These are phyloP conservation scores for Globisporangium lucens DNA, from an alignment of 352 stramenopile genomes.

Conservation along the genomic window DNA sequence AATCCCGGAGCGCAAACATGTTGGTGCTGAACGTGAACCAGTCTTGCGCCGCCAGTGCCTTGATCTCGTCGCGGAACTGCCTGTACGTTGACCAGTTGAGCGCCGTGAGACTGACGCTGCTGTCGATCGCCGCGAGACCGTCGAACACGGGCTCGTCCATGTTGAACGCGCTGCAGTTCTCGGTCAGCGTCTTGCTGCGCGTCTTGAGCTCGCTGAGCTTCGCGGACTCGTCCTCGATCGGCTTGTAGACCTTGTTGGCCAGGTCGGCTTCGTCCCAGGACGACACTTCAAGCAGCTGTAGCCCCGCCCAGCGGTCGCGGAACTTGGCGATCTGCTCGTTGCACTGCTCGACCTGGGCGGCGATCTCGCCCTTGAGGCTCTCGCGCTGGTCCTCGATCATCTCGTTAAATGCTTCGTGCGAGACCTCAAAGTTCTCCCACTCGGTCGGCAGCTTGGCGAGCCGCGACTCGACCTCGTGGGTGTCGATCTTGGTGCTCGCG, in stretches of 20 bases:
- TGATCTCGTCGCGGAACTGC: conserved; percentile 82
- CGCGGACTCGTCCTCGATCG: conserved; percentile 83
- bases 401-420: conserved; percentile 93
- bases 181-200: conserved; percentile 48
- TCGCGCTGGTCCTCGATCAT: conserved; percentile 95
- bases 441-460: conserved; percentile 74
- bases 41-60: conserved; percentile 71
- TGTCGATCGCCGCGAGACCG: conserved; percentile 66
- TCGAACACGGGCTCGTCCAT: conserved; percentile 86
- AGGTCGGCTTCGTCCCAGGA: conserved; percentile 76
- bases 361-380: conserved; percentile 87
- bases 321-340: conserved; percentile 91
- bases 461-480: conserved; percentile 68
- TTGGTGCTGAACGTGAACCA: conserved; percentile 94
- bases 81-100: conserved; percentile 86
- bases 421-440: conserved; percentile 95
- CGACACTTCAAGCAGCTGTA: conserved; percentile 83
- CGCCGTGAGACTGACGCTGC: conserved; percentile 66
- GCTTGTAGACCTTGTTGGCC: conserved; percentile 63
- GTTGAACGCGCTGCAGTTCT: conserved; percentile 87
- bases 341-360: conserved; percentile 85
- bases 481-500: conserved; percentile 52
- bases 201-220: conserved; percentile 76
- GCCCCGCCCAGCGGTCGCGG: conserved; percentile 78
- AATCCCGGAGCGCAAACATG: conserved; percentile 92